Evolutionary conservation across 129 eudicot genomes (phyloP).

Genomic region (Chrysanthemum seticuspe): DNA sequence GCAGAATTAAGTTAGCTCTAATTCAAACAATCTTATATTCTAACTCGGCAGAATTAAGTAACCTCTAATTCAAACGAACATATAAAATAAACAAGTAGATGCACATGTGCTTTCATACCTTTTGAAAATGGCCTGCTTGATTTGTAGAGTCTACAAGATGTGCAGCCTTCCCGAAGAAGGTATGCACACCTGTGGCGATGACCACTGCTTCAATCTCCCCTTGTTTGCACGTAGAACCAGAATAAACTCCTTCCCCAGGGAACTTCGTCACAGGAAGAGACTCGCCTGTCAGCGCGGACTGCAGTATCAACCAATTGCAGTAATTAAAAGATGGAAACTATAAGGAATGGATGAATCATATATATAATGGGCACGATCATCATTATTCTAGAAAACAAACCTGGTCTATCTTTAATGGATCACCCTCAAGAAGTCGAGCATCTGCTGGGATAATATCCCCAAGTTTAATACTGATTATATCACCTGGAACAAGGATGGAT

Average conservation of each 20-base stretch:
- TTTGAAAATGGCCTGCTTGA: slow-evolving; percentile 83
- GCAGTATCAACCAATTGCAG: slow-evolving; percentile 25
- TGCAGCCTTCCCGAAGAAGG: slow-evolving; percentile 88
- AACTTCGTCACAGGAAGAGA: slow-evolving; percentile 73
- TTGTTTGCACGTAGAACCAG: slow-evolving; percentile 88
- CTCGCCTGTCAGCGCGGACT: slow-evolving; percentile 87
- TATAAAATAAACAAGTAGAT: slow-evolving; percentile 12
- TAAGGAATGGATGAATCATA: slow-evolving; percentile 6
- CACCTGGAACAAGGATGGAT: slow-evolving; percentile 75
- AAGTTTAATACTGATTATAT: slow-evolving; percentile 59
- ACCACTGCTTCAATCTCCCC: slow-evolving; percentile 84
- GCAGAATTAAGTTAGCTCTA: no score
- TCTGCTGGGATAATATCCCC: slow-evolving; percentile 85
- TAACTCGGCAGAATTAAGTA: no score
- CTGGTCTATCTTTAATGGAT: slow-evolving; percentile 76
- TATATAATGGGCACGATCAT: slow-evolving; percentile 5
- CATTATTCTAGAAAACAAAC: slow-evolving; percentile 30
- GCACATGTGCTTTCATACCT: slow-evolving; percentile 40
- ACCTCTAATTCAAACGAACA: no score
- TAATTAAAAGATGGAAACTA: slow-evolving; percentile 3
- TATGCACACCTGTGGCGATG: slow-evolving; percentile 84
- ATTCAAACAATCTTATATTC: no score
- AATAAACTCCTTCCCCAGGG: slow-evolving; percentile 82
- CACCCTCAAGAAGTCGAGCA: slow-evolving; percentile 86
- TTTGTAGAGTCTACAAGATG: slow-evolving; percentile 82